Evolutionary conservation across 2,329 filamentous ascomycete species (phyloP).

Genomic region (Conoideocrella luteorostrata): DNA sequence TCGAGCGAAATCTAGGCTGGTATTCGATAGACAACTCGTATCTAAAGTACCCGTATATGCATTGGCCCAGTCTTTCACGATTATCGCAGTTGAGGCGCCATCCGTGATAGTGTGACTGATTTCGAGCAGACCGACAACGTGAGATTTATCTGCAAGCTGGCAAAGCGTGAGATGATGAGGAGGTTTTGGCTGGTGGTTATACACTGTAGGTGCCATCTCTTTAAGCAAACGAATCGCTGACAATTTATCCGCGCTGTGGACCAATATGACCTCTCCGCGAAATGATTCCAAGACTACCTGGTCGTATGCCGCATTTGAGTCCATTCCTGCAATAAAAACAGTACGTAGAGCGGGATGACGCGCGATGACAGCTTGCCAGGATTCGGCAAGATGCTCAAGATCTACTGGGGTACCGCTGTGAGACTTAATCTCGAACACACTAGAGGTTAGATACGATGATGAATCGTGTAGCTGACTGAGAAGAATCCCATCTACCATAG

Average conservation of each 20-base stretch:
- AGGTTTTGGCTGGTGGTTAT: slow-evolving; percentile 4
- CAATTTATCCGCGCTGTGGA: not conserved
- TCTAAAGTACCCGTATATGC: slow-evolving; percentile 2
- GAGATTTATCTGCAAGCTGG: not conserved
- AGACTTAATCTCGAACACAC: slow-evolving; percentile 12
- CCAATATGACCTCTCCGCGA: slow-evolving; percentile 1
- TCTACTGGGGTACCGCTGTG: not conserved
- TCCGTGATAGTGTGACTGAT: slow-evolving; percentile 30
- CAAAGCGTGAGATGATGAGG: slow-evolving; percentile 4
- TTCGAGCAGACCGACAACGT: slow-evolving; percentile 22
- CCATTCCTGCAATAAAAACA: slow-evolving; percentile 8
- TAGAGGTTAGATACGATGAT: slow-evolving; percentile 14
- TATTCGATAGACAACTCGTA: slow-evolving; percentile 1
- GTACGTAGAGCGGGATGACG: slow-evolving; percentile 10
- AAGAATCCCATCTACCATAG: slow-evolving; percentile 30
- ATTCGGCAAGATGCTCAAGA: slow-evolving; percentile 6
- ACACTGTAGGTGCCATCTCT: slow-evolving; percentile 1
- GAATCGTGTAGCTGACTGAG: slow-evolving; percentile 22
- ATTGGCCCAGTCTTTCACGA: slow-evolving; percentile 8
- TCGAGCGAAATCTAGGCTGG: slow-evolving; percentile 4
- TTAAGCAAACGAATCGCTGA: not conserved
- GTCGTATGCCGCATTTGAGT: slow-evolving; percentile 1
- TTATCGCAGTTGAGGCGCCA: slow-evolving; percentile 21
- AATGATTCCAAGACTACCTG: slow-evolving; percentile 7
- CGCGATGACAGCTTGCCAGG: slow-evolving; percentile 11